A percentile compares a stretch with the other conserved stretches of the same genome.
Evolutionary conservation across 2,329 filamentous ascomycete genomes (phyloP).

Genomic region (Monilinia fructicola): DNA sequence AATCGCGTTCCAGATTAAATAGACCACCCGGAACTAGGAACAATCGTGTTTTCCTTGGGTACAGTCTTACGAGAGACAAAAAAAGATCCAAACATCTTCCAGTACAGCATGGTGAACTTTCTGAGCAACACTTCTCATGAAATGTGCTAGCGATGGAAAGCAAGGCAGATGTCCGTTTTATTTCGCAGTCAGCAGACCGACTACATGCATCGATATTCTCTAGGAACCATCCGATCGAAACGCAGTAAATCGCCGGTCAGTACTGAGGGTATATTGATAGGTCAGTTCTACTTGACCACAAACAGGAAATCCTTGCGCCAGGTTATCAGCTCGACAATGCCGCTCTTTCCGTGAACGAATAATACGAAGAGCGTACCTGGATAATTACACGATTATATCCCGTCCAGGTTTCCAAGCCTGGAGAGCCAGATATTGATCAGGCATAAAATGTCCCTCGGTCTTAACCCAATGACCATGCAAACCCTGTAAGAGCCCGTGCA

Average conservation of each 20-base stretch:
- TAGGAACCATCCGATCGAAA: background rate
- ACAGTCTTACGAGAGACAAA: background rate
- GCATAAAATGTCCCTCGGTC: background rate
- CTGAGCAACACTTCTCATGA: background rate
- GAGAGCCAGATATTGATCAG: background rate
- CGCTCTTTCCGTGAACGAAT: background rate
- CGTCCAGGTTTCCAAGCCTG: background rate
- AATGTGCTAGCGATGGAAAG: slow-evolving; percentile 13
- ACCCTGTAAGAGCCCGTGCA: slow-evolving; percentile 3
- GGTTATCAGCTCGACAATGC: background rate
- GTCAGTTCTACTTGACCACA: slow-evolving; percentile 5
- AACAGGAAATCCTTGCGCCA: background rate
- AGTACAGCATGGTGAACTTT: background rate
- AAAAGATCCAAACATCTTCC: background rate
- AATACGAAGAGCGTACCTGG: background rate
- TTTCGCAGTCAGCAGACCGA: slow-evolving; percentile 11
- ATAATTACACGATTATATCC: background rate
- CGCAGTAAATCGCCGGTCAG: slow-evolving; percentile 1
- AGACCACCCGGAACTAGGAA: background rate
- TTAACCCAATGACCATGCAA: slow-evolving; percentile 3
- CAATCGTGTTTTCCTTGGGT: slow-evolving; percentile 1
- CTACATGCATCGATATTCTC: background rate
- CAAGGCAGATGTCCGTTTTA: slow-evolving; percentile 17
- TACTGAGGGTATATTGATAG: slow-evolving; percentile 16
- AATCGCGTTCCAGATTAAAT: background rate